Conservation (phyloP, 1,284 basidiomycete species). For the Meripilus lineatus region DNA sequence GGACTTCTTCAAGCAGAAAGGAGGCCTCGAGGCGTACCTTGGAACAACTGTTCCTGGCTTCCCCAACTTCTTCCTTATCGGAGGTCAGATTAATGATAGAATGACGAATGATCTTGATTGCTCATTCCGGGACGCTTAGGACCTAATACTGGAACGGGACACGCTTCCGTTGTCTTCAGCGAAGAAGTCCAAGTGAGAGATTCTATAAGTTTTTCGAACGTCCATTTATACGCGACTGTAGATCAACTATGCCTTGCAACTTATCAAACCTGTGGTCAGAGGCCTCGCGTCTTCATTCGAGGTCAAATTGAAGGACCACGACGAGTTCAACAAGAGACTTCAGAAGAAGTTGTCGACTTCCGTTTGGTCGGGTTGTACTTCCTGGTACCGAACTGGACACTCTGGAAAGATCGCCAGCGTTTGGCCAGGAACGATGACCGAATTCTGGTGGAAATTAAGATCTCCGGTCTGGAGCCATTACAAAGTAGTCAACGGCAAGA, state of each 20-base stretch:
- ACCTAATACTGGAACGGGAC: constrained; percentile 49
- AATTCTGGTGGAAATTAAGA: constrained; percentile 7
- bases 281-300: constrained; percentile 41
- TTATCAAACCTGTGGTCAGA: constrained; percentile 45
- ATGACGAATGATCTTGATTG: background rate
- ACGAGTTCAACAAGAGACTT: constrained; percentile 43
- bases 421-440: constrained; percentile 2
- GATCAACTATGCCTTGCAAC: constrained; percentile 37
- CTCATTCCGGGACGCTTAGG: constrained; percentile 11
- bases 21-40: constrained; percentile 37
- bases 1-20: constrained; percentile 33
- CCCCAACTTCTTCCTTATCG: constrained; percentile 22
- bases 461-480: constrained; percentile 3
- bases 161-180: constrained; percentile 47
- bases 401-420: constrained; percentile 1
- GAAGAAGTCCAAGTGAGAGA: constrained; percentile 43
- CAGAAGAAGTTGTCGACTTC: constrained; percentile 36
- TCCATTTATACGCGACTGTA: too few species aligned
- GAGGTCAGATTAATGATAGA: constrained; percentile 32
- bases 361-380: background rate
- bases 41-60: constrained; percentile 38
- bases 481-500: background rate
- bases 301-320: constrained; percentile 36
- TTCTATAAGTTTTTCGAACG: too few species aligned
- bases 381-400: constrained; percentile 3